Evolutionary conservation across 495 filamentous ascomycete species (phyloP).

Genomic region (Tuber borchii): DNA sequence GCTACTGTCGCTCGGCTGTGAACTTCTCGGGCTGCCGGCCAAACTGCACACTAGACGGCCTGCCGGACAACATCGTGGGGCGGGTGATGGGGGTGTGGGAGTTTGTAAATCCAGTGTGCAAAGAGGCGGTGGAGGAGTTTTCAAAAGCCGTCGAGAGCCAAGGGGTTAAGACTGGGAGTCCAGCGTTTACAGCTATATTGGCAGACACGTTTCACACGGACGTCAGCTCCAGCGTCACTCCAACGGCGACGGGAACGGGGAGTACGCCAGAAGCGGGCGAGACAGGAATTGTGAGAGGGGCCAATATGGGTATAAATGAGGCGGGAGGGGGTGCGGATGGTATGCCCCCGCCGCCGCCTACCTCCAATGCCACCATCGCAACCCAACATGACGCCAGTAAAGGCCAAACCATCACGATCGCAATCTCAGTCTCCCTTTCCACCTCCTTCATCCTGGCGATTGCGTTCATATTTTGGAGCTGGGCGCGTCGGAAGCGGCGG

Average conservation of each 20-base stretch:
- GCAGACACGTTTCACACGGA: constrained; percentile 6
- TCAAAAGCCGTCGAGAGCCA: constrained; percentile 6
- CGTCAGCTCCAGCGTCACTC: not conserved
- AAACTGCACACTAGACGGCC: constrained; percentile 17
- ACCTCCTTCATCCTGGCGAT: not conserved
- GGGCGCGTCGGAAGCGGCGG: not conserved
- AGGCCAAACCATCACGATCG: constrained; percentile 8
- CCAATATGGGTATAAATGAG: not conserved
- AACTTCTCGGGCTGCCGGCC: constrained; percentile 22
- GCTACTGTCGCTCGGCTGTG: constrained; percentile 17
- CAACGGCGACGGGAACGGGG: not conserved
- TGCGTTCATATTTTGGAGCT: not conserved
- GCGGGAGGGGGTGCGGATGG: not conserved
- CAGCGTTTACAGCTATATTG: constrained; percentile 8
- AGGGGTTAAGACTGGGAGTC: constrained; percentile 1
- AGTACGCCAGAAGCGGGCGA: too few relatives aligned
- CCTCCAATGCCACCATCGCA: not conserved
- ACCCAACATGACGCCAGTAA: not conserved
- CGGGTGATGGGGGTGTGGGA: constrained; percentile 23
- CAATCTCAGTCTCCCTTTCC: constrained; percentile 16
- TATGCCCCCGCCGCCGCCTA: not conserved
- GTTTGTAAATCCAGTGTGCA: constrained; percentile 24
- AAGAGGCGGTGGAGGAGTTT: constrained; percentile 14
- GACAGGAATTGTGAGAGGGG: not conserved
- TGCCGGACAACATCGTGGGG: constrained; percentile 11